Base-by-base conservation (phyloP, 441 rosid species). In the Arabidopsis lyrata region DNA sequence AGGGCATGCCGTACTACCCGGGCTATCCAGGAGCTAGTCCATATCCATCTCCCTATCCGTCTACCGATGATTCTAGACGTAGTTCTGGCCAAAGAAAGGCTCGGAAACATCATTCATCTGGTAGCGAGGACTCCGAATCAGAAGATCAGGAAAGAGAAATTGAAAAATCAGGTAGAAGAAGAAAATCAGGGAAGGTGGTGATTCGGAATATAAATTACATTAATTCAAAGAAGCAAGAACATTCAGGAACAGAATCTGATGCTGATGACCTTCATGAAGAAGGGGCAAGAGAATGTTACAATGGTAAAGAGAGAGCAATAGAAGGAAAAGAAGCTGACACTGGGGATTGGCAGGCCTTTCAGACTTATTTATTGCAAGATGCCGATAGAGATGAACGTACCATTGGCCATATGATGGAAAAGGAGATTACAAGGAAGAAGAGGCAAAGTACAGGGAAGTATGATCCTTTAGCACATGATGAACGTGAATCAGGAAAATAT, bases 261-360 rank as follows among this genome's bases (percentile, higher is more conserved):
- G 77, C 87, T 72, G 89, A 86, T 70, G 89, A 84, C 59, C 75
- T 48, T 57, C 87, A 81, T 35, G 87, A 83, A 72, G 85, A 86
- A 77, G 81, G 10, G 76, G 73, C 81, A 71, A 72, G 70, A 79
- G 73, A 77, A 79, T 60, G 77, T 78, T 74, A 58, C 20, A 53
- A 77, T 75, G 82, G 77, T 62, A 81, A 57, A 79, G 85, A 78
- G 49, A 88, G 80, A 78, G 74, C 68, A 32, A 42, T 72, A 52
- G 52, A 80, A 56, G 81, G 82, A 68, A 84, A 84, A 71, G 93
- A 83, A 73, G 81, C 78, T 71, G 92, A 83, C 74, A 86, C 88
- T 67, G 95, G 82, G 41, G 82, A 93, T 35, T 95, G 99, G 99
- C 88, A 88, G 67, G 98, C 97, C 41, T 95, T 95, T 86, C 98